These are phyloP conservation scores for Tuber magnatum DNA, from an alignment of 495 filamentous ascomycete genomes.

Conservation along the genomic window DNA sequence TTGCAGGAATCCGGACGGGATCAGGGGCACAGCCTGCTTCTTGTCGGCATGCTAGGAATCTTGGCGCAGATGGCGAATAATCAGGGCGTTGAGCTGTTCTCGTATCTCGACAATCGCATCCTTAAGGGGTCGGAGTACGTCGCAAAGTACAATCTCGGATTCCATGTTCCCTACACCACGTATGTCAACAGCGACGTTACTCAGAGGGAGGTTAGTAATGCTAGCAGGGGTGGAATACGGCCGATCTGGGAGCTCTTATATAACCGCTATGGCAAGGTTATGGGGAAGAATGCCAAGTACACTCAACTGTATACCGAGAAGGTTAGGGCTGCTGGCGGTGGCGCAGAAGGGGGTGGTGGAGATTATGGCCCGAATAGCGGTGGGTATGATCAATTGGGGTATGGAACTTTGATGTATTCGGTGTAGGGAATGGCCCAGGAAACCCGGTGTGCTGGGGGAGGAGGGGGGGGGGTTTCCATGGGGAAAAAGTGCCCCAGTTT, in stretches of 20 bases:
- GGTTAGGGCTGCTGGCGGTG: conserved; percentile 35
- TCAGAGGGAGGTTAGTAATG: conserved; percentile 41
- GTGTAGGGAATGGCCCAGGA: neutral
- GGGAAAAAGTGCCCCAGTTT: neutral
- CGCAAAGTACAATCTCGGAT: conserved; percentile 45
- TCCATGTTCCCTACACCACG: conserved; percentile 45
- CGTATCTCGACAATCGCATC: conserved; percentile 41
- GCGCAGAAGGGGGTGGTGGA: conserved; percentile 43
- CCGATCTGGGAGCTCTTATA: conserved; percentile 46
- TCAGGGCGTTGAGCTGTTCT: conserved; percentile 45
- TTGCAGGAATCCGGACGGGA: conserved; percentile 47
- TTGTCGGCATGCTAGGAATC: conserved; percentile 43
- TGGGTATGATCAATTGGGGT: conserved; percentile 44
- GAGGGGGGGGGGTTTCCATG: neutral
- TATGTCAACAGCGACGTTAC: conserved; percentile 43
- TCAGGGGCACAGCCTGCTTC: conserved; percentile 45
- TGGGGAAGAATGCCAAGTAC: conserved; percentile 30
- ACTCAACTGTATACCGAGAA: conserved; percentile 42
- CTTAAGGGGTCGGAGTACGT: conserved; percentile 45
- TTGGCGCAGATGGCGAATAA: conserved; percentile 45
- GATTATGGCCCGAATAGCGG: conserved; percentile 42
- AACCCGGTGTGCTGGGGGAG: neutral
- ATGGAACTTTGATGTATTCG: conserved; percentile 43
- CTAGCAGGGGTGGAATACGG: conserved; percentile 40
- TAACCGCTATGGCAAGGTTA: conserved; percentile 43